Conservation (phyloP, 2,329 filamentous ascomycete species). For the Hypomyces perniciosus region DNA sequence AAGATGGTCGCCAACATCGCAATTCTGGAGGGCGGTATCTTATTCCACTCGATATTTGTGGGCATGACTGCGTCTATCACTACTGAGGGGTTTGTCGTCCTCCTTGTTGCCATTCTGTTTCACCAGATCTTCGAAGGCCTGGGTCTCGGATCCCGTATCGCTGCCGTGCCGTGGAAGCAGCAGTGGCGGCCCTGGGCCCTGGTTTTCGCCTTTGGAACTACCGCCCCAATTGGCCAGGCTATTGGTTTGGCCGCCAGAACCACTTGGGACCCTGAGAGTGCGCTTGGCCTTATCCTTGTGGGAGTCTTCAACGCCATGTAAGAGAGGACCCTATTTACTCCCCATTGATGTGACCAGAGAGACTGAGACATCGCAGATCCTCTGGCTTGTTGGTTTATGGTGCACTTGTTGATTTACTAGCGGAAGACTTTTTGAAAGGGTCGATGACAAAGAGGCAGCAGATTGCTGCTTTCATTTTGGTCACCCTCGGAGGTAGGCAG, state of each 20-base stretch:
- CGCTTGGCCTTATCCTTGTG: slow-evolving; percentile 58
- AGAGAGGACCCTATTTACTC: slow-evolving; percentile 22
- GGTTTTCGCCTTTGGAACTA: slow-evolving; percentile 57
- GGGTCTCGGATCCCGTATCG: slow-evolving; percentile 64
- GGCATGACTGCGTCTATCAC: slow-evolving; percentile 68
- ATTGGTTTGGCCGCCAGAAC: slow-evolving; percentile 53
- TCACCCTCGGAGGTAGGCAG: slow-evolving; percentile 44
- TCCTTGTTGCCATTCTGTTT: slow-evolving; percentile 64
- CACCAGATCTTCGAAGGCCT: slow-evolving; percentile 67
- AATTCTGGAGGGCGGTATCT: slow-evolving; percentile 68
- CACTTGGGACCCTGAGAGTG: slow-evolving; percentile 57
- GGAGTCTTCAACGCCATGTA: slow-evolving; percentile 61
- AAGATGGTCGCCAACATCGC: slow-evolving; percentile 68
- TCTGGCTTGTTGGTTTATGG: slow-evolving; percentile 57
- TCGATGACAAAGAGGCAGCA: slow-evolving; percentile 48
- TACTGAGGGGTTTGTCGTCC: slow-evolving; percentile 58
- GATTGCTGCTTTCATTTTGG: slow-evolving; percentile 45
- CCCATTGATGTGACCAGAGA: slow-evolving; percentile 8
- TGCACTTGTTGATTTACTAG: slow-evolving; percentile 56
- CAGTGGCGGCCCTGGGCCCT: slow-evolving; percentile 53
- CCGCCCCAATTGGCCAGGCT: slow-evolving; percentile 58
- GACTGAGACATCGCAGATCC: slow-evolving; percentile 34
- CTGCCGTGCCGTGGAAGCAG: slow-evolving; percentile 55
- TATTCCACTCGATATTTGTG: slow-evolving; percentile 74
- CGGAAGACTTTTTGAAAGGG: slow-evolving; percentile 56